Conservation (phyloP, 2,329 filamentous ascomycete species). For the Coleophoma crateriformis region DNA sequence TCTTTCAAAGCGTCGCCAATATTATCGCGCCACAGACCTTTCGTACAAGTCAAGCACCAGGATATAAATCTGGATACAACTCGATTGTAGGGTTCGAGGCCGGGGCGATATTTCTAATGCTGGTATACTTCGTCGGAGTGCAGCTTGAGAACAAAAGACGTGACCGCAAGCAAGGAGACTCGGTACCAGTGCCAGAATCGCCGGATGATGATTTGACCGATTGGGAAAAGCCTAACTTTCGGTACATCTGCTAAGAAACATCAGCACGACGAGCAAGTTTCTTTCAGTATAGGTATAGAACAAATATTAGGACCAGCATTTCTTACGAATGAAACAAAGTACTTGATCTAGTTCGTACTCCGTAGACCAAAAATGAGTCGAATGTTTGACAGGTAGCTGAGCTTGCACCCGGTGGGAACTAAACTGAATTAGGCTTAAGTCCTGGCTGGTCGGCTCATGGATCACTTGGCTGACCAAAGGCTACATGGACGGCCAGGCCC, state of each 20-base stretch:
- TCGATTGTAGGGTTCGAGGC: neutral
- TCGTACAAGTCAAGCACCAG: neutral
- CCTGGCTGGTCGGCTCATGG: neutral
- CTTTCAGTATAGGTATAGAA: too few species aligned
- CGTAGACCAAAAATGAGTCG: too few species aligned
- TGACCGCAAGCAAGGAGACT: neutral
- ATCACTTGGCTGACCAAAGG: too few species aligned
- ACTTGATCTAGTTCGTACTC: too few species aligned
- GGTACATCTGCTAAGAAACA: neutral
- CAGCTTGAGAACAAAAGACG: neutral
- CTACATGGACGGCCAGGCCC: neutral
- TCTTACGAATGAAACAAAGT: too few species aligned
- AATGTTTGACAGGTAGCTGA: neutral
- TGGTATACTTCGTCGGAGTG: neutral
- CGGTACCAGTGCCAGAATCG: neutral
- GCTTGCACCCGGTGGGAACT: conserved; percentile 2
- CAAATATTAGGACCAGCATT: too few species aligned
- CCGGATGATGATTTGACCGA: neutral
- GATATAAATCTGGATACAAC: neutral
- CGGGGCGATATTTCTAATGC: neutral
- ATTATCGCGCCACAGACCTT: conserved; percentile 1
- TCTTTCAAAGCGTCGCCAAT: neutral
- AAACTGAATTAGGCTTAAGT: conserved; percentile 4
- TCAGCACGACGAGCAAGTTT: too few species aligned
- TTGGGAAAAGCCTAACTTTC: neutral